Percentiles rank a stretch among this genome's conserved stretches.
phyloP scores from a whole-genome alignment of 495 filamentous ascomycete species.

The Penicillium chermesinum region DNA sequence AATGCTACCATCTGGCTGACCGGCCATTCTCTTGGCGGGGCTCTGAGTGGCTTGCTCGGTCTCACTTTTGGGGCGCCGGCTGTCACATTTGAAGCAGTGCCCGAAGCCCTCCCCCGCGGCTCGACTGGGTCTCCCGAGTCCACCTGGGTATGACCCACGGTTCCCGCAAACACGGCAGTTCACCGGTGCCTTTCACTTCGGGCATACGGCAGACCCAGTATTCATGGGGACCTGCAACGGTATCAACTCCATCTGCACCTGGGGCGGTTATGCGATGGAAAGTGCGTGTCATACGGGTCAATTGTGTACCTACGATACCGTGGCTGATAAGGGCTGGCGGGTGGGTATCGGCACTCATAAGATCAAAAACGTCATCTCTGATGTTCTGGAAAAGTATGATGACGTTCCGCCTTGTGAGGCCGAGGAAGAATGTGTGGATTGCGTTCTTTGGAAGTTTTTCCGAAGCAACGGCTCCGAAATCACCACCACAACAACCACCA shows the following conservation, averaged over 20 bases:
- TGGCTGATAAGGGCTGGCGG: conserved; percentile 83
- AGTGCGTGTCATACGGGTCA: conserved; percentile 82
- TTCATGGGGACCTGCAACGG: conserved; percentile 93
- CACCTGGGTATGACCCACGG: conserved; percentile 67
- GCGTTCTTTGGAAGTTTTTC: conserved; percentile 90
- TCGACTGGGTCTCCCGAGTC: conserved; percentile 79
- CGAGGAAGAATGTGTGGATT: conserved; percentile 77
- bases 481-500: conserved; percentile 58
- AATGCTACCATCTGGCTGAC: conserved; percentile 79
- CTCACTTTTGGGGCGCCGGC: conserved; percentile 84
- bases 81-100: conserved; percentile 85
- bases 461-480: conserved; percentile 79
- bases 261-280: conserved; percentile 93
- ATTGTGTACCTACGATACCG: conserved; percentile 87
- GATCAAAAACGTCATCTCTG: conserved; percentile 75
- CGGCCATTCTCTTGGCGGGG: conserved; percentile 86
- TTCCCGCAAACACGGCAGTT: conserved; percentile 62
- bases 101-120: conserved; percentile 82
- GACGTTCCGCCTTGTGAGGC: conserved; percentile 69
- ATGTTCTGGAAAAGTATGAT: conserved; percentile 80
- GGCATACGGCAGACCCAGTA: conserved; percentile 91
- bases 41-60: conserved; percentile 77
- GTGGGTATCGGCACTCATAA: conserved; percentile 80
- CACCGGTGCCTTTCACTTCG: conserved; percentile 87
- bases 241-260: conserved; percentile 77